Evolutionary conservation across 2,329 filamentous ascomycete genomes (phyloP).

Genomic region (Cytospora paraplurivora): DNA sequence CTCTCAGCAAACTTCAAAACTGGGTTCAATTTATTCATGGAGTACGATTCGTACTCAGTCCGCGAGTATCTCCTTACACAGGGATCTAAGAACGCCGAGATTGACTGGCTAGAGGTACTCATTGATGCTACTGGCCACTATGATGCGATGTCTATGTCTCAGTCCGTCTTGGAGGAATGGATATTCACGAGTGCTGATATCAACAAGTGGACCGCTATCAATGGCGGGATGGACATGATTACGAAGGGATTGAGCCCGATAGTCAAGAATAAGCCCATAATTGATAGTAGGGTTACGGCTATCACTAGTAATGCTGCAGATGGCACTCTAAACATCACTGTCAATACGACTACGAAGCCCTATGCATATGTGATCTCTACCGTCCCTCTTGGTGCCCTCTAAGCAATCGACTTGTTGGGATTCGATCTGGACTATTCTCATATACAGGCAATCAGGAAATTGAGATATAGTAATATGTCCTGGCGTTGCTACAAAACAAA

Average conservation of each 20-base stretch:
- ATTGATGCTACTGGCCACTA: constrained; percentile 34
- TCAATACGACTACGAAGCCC: constrained; percentile 30
- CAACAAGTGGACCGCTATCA: constrained; percentile 37
- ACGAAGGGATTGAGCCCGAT: constrained; percentile 36
- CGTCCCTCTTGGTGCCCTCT: constrained; percentile 34
- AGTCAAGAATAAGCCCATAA: constrained; percentile 31
- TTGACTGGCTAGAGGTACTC: constrained; percentile 37
- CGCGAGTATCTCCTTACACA: constrained; percentile 32
- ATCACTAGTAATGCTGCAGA: constrained; percentile 27
- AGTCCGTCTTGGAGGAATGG: constrained; percentile 33
- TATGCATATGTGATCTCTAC: constrained; percentile 35
- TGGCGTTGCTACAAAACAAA: not conserved
- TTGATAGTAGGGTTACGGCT: constrained; percentile 31
- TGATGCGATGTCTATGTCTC: constrained; percentile 29
- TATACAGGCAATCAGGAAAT: constrained; percentile 36
- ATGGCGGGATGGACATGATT: constrained; percentile 36
- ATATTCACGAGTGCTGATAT: constrained; percentile 33
- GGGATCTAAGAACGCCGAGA: constrained; percentile 36
- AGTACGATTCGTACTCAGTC: constrained; percentile 31
- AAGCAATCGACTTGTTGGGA: constrained; percentile 34
- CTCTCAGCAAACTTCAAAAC: constrained; percentile 28
- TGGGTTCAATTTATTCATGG: constrained; percentile 32
- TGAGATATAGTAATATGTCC: constrained; percentile 30
- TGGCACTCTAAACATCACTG: constrained; percentile 30
- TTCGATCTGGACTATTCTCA: constrained; percentile 35